Conservation (phyloP, 2,329 filamentous ascomycete genomes). For the Sclerotinia trifoliorum region DNA sequence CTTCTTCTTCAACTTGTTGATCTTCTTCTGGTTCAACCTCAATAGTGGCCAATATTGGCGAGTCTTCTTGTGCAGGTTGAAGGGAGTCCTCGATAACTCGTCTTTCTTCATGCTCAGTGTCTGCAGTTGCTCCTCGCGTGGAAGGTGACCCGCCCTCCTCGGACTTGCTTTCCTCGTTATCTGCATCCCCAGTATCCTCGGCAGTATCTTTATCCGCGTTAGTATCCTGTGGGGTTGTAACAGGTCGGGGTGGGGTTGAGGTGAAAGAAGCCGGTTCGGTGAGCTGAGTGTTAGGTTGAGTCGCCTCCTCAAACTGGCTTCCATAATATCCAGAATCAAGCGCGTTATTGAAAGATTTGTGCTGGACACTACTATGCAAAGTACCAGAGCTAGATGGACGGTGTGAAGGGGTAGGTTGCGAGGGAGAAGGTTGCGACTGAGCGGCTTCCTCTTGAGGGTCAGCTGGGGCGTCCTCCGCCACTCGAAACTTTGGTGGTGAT, state of each 20-base stretch:
- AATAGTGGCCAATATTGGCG: constrained; percentile 35
- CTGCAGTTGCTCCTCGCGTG: constrained; percentile 26
- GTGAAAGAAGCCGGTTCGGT: constrained; percentile 17
- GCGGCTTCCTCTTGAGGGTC: constrained; percentile 20
- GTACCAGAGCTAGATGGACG: constrained; percentile 8
- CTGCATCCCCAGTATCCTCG: background rate
- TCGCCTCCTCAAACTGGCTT: constrained; percentile 48
- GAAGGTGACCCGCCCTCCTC: constrained; percentile 4
- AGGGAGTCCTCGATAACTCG: constrained; percentile 41
- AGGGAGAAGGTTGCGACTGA: background rate
- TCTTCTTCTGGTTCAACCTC: constrained; percentile 9
- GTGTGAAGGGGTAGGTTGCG: constrained; percentile 3
- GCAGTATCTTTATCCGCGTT: background rate
- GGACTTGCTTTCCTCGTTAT: background rate
- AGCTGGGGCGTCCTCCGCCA: constrained; percentile 52
- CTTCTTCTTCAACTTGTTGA: constrained; percentile 13
- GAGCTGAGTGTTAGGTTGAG: constrained; percentile 28
- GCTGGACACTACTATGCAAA: constrained; percentile 26
- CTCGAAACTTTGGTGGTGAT: constrained; percentile 52
- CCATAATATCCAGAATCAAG: constrained; percentile 72
- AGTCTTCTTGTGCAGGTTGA: constrained; percentile 48
- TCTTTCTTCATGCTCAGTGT: constrained; percentile 32
- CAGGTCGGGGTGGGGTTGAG: constrained; percentile 1
- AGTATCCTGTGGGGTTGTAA: constrained; percentile 22
- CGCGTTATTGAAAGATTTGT: constrained; percentile 38